Percentiles rank a stretch among this genome's conserved stretches.
phyloP scores from a whole-genome alignment of 768 basidiomycete species.

The Mycena maculata region DNA sequence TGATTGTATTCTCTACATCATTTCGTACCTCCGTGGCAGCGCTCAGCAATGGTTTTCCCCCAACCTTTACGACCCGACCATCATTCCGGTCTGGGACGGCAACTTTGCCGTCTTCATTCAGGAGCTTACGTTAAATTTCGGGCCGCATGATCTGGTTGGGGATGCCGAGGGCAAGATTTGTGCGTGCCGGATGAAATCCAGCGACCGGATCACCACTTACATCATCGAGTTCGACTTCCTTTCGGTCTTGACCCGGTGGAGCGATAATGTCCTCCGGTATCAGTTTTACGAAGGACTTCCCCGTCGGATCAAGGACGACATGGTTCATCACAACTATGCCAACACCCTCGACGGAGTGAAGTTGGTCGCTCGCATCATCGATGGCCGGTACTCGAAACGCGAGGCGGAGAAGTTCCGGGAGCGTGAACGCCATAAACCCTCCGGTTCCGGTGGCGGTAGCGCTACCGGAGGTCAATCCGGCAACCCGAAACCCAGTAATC shows the following conservation, averaged over 20 bases:
- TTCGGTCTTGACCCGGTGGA: slow-evolving; percentile 17
- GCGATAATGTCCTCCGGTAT: slow-evolving; percentile 26
- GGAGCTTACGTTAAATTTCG: background rate
- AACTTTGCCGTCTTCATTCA: background rate
- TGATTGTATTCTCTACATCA: background rate
- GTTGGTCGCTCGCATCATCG: slow-evolving; percentile 4
- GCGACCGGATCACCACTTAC: slow-evolving; percentile 18
- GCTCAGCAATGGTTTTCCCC: slow-evolving; percentile 2
- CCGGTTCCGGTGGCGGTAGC: background rate
- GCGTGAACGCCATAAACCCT: background rate
- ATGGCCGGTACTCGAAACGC: slow-evolving; percentile 32
- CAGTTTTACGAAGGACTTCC: slow-evolving; percentile 30
- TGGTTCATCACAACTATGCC: slow-evolving; percentile 20
- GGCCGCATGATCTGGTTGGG: slow-evolving; percentile 5
- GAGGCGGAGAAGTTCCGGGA: slow-evolving; percentile 12
- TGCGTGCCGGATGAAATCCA: background rate
- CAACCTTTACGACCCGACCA: background rate
- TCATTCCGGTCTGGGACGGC: background rate
- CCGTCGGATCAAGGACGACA: slow-evolving; percentile 24
- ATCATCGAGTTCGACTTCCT: slow-evolving; percentile 27
- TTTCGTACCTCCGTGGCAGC: slow-evolving; percentile 5
- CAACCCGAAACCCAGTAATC: too few relatives aligned
- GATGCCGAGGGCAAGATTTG: slow-evolving; percentile 2
- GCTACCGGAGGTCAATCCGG: background rate
- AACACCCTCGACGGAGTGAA: background rate